Evolutionary conservation across 73 alveolate species (phyloP).

Genomic region (Stentor coeruleus): DNA sequence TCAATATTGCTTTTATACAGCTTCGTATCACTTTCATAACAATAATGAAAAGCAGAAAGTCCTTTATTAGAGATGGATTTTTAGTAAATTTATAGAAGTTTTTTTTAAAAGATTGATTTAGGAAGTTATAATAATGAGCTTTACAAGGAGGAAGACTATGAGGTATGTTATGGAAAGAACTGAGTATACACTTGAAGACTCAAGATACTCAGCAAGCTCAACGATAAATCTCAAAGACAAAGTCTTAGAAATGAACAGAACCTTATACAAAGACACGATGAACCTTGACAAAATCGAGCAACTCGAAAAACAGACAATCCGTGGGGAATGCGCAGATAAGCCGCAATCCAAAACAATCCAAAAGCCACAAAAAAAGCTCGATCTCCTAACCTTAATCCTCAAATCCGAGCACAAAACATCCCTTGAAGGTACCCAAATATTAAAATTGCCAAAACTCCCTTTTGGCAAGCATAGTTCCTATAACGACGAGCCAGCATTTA

Average conservation of each 20-base stretch:
- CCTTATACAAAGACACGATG: neutral
- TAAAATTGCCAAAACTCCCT: slow-evolving; percentile 17
- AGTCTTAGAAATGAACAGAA: neutral
- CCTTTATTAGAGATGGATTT: no score
- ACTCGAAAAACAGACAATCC: neutral
- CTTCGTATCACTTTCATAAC: no score
- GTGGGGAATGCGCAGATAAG: neutral
- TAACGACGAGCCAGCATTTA: slow-evolving; percentile 25
- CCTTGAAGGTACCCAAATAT: neutral
- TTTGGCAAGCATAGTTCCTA: slow-evolving; percentile 25
- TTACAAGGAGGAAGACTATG: no score
- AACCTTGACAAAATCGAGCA: neutral
- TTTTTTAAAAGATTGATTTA: no score
- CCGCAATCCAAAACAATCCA: neutral
- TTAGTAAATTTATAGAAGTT: no score
- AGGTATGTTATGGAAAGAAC: no score
- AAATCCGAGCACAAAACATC: neutral
- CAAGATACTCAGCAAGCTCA: no score
- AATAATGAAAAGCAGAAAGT: no score
- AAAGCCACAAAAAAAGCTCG: neutral
- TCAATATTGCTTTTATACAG: no score
- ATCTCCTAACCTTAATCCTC: neutral
- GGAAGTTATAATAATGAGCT: no score
- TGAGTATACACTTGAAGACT: no score
- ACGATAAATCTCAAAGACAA: neutral